These are phyloP conservation scores for Colletotrichum melonis DNA, from an alignment of 2,329 filamentous ascomycete species.

Conservation along the genomic window DNA sequence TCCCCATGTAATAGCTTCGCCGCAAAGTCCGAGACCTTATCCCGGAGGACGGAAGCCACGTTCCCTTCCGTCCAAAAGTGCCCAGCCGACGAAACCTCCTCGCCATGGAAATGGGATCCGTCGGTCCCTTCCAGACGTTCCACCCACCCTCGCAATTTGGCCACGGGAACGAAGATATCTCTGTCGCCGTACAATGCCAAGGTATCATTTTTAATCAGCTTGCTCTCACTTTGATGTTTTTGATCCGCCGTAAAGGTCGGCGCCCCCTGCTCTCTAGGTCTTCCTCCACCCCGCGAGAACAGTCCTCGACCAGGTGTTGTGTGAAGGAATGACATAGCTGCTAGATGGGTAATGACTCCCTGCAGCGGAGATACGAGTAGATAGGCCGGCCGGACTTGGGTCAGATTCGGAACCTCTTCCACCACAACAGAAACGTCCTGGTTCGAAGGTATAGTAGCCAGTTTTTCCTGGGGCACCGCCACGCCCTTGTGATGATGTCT, in stretches of 20 bases:
- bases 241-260: slow-evolving; percentile 22
- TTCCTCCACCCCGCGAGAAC: slow-evolving; percentile 25
- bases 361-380: slow-evolving; percentile 77
- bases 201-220: slow-evolving; percentile 69
- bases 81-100: slow-evolving; percentile 64
- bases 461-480: slow-evolving; percentile 13
- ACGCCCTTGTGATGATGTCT: slow-evolving; percentile 39
- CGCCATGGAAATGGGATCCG: slow-evolving; percentile 57
- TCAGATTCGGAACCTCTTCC: slow-evolving; percentile 47
- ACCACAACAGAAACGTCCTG: slow-evolving; percentile 43
- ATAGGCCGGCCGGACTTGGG: slow-evolving; percentile 60
- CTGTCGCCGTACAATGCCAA: slow-evolving; percentile 80
- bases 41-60: slow-evolving; percentile 51
- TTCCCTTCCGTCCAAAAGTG: slow-evolving; percentile 73
- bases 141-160: slow-evolving; percentile 76
- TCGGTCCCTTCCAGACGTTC: slow-evolving; percentile 57
- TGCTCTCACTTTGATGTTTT: slow-evolving; percentile 55
- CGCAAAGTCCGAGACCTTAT: slow-evolving; percentile 44
- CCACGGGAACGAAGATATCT: slow-evolving; percentile 78
- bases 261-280: slow-evolving; percentile 24
- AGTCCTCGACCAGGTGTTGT: slow-evolving; percentile 36
- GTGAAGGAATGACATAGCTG: slow-evolving; percentile 69
- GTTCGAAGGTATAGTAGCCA: slow-evolving; percentile 37
- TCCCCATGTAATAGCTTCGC: slow-evolving; percentile 32
- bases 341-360: slow-evolving; percentile 68